A percentile compares a stretch with the other conserved stretches of the same genome.
phyloP scores from a whole-genome alignment of 2,329 filamentous ascomycete genomes.

The Emergomyces pasteurianus region DNA sequence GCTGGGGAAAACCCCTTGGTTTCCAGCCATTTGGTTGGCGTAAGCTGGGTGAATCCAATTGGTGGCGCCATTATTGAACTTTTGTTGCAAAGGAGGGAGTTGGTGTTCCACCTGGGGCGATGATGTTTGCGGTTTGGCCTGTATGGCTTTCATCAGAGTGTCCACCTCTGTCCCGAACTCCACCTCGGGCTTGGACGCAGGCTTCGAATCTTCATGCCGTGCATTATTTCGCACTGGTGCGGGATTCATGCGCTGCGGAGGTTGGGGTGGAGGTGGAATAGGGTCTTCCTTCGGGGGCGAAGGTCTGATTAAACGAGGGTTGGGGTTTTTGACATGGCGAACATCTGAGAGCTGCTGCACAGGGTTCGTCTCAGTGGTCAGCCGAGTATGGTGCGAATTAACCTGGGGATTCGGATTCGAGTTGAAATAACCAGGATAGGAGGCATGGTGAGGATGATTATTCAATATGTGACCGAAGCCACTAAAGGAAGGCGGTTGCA shows the following conservation, averaged over 20 bases:
- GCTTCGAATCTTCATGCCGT: neutral
- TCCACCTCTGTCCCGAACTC: constrained; percentile 75
- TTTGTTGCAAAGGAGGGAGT: constrained; percentile 25
- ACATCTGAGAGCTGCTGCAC: constrained; percentile 26
- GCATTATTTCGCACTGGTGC: neutral
- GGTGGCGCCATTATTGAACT: constrained; percentile 14
- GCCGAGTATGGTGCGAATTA: constrained; percentile 5
- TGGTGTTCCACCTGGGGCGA: constrained; percentile 19
- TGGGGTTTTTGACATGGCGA: constrained; percentile 26
- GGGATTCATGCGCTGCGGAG: neutral
- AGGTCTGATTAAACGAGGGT: constrained; percentile 17
- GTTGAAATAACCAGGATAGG: constrained; percentile 26
- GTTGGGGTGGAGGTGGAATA: constrained; percentile 1
- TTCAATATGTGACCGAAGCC: constrained; percentile 24
- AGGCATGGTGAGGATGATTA: constrained; percentile 17
- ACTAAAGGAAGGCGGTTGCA: constrained; percentile 22
- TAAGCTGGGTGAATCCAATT: constrained; percentile 11
- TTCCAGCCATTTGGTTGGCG: constrained; percentile 2
- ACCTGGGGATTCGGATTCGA: constrained; percentile 13
- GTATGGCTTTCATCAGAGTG: constrained; percentile 77
- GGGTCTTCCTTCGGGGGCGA: constrained; percentile 9
- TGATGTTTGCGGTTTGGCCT: constrained; percentile 43
- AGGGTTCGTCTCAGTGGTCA: constrained; percentile 11
- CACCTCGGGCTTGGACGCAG: constrained; percentile 35
- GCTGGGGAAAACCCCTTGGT: constrained; percentile 9